phyloP scores from a whole-genome alignment of 805 yeast species.

The Hermanozyma aechmeae region DNA sequence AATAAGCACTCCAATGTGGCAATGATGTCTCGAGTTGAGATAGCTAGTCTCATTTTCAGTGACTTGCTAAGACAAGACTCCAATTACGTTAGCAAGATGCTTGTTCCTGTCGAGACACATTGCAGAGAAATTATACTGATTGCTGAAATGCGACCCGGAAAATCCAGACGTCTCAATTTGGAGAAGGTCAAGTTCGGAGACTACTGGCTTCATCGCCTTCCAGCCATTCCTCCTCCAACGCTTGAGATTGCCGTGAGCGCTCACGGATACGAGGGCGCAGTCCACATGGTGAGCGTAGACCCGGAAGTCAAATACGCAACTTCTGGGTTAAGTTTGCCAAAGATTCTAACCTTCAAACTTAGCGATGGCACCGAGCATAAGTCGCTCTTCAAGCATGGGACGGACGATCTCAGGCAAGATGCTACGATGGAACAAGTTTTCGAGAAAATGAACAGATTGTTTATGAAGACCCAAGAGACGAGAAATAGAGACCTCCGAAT shows the following conservation, averaged over 20 bases:
- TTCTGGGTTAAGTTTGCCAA: constrained; percentile 84
- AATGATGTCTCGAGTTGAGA: constrained; percentile 38
- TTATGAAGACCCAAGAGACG: constrained; percentile 47
- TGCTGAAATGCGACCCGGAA: constrained; percentile 37
- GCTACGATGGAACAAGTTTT: constrained; percentile 97
- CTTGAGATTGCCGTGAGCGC: constrained; percentile 32
- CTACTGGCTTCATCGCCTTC: constrained; percentile 42
- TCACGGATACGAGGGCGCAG: constrained; percentile 36
- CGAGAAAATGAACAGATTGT: constrained; percentile 66
- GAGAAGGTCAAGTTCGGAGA: constrained; percentile 30
- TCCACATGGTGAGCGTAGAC: constrained; percentile 38
- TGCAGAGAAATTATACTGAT: constrained; percentile 42
- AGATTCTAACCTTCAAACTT: constrained; percentile 49
- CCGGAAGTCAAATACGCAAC: constrained; percentile 50
- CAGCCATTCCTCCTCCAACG: constrained; percentile 64
- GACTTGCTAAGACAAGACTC: constrained; percentile 19
- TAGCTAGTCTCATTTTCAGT: constrained; percentile 41
- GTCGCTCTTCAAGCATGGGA: constrained; percentile 70
- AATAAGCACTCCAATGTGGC: constrained; percentile 16
- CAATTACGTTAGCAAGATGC: constrained; percentile 15
- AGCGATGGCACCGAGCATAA: constrained; percentile 52
- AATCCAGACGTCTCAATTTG: constrained; percentile 21
- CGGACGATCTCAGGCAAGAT: constrained; percentile 92
- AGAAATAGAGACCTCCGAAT: constrained; percentile 50
- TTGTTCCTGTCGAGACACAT: constrained; percentile 40